Conservation (phyloP, 305 asterid genomes). For the Solanum hybrid region DNA sequence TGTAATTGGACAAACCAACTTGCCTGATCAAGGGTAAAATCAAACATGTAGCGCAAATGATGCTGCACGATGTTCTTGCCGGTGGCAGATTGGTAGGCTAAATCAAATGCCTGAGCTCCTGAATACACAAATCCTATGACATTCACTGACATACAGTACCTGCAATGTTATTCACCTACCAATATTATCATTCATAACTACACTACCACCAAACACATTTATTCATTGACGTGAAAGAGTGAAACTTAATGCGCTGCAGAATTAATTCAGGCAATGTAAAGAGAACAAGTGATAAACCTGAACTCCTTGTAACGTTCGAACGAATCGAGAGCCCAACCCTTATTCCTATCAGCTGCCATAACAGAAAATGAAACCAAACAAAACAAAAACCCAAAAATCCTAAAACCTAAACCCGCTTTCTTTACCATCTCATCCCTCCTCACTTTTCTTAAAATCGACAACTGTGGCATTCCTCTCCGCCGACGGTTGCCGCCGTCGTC, state of each 20-base stretch:
- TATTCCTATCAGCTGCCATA: constrained; percentile 66
- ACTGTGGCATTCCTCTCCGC: constrained; percentile 26
- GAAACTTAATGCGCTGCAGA: background rate
- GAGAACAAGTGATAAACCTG: constrained; percentile 28
- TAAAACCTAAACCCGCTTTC: constrained; percentile 60
- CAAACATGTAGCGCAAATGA: constrained; percentile 41
- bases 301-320: constrained; percentile 64
- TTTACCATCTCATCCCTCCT: constrained; percentile 51
- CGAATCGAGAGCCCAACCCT: constrained; percentile 46
- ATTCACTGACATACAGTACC: constrained; percentile 73
- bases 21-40: constrained; percentile 86
- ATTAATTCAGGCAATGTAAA: background rate
- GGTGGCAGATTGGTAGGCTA: constrained; percentile 37
- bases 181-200: constrained; percentile 1
- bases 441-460: constrained; percentile 32
- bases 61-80: constrained; percentile 36
- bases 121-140: constrained; percentile 68
- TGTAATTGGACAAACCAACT: constrained; percentile 3
- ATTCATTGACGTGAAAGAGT: background rate
- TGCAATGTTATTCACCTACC: constrained; percentile 17
- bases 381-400: constrained; percentile 61
- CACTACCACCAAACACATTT: background rate
- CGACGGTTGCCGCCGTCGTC: constrained; percentile 21
- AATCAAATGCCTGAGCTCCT: constrained; percentile 52
- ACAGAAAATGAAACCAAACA: constrained; percentile 68